Conservation (phyloP, 805 yeast genomes). For the Kluyveromyces lactis region DNA sequence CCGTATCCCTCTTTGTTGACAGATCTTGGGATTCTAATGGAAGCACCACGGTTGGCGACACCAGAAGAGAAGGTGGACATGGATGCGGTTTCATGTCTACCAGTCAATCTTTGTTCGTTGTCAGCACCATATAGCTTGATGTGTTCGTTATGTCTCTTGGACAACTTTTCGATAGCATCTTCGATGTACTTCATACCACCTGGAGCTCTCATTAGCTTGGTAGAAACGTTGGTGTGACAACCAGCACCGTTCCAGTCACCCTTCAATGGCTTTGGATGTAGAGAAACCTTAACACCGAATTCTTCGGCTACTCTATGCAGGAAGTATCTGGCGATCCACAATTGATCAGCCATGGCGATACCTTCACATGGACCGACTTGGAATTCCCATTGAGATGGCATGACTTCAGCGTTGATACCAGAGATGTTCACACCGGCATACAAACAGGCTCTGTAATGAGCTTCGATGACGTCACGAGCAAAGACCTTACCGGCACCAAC, state of each 20-base stretch:
- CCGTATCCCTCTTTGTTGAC: conserved; percentile 98
- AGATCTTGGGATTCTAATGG: conserved; percentile 97
- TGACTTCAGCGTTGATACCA: conserved; percentile 98
- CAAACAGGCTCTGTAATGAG: conserved; percentile 97
- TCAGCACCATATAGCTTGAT: conserved; percentile 92
- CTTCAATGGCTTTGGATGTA: conserved; percentile 98
- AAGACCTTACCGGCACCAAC: conserved; percentile 98
- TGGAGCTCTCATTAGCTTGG: conserved; percentile 79
- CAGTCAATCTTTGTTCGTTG: conserved; percentile 92
- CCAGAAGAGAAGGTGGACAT: conserved; percentile 87
- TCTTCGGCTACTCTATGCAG: conserved; percentile 95
- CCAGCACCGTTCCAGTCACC: conserved; percentile 99
- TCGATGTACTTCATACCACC: conserved; percentile 97
- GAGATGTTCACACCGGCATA: conserved; percentile 85
- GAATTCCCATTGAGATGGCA: conserved; percentile 99
- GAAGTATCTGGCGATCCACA: conserved; percentile 93
- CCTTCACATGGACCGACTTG: conserved; percentile 98
- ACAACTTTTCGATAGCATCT: conserved; percentile 83
- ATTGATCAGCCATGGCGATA: conserved; percentile 92
- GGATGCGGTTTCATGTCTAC: conserved; percentile 97
- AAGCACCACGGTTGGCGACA: conserved; percentile 99
- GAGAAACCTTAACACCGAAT: conserved; percentile 95
- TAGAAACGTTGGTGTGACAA: conserved; percentile 98
- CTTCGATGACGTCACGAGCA: conserved; percentile 97
- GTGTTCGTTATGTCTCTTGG: conserved; percentile 95